Percentiles rank a stretch among this genome's conserved stretches.
Conservation (phyloP, 345 rosid genomes). For the Eucalyptus virginea region DNA sequence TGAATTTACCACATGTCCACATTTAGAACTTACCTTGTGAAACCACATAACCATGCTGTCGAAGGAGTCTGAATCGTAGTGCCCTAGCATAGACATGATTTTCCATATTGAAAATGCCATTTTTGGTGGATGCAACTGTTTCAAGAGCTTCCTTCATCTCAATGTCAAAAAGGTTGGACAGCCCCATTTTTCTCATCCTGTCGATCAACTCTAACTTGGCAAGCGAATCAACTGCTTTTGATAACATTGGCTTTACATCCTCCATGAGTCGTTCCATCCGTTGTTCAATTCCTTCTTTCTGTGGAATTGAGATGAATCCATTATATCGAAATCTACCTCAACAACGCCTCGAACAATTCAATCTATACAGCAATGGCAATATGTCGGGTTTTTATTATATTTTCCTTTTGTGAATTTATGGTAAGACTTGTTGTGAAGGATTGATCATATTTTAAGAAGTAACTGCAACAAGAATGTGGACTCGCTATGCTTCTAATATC, state of each 20-base stretch:
- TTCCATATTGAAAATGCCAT: not conserved
- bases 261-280: not conserved
- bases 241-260: constrained; percentile 8
- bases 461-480: too few species aligned
- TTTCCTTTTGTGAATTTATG: too few species aligned
- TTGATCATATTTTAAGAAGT: too few species aligned
- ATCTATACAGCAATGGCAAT: too few species aligned
- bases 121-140: not conserved
- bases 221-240: not conserved
- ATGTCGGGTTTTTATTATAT: too few species aligned
- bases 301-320: not conserved
- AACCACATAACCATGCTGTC: constrained; percentile 25
- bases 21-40: constrained; percentile 17
- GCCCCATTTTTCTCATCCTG: constrained; percentile 18
- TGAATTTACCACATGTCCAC: not conserved
- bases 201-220: constrained; percentile 24
- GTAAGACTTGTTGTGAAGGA: too few species aligned
- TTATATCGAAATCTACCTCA: too few species aligned
- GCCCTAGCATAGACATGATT: constrained; percentile 15
- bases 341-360: too few species aligned
- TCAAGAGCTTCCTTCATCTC: constrained; percentile 16
- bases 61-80: constrained; percentile 25
- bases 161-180: constrained; percentile 11
- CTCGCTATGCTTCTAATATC: too few species aligned
- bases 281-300: constrained; percentile 5